Base-by-base conservation (phyloP, 2,329 filamentous ascomycete genomes). In the Ceratocystis alfenasii region DNA sequence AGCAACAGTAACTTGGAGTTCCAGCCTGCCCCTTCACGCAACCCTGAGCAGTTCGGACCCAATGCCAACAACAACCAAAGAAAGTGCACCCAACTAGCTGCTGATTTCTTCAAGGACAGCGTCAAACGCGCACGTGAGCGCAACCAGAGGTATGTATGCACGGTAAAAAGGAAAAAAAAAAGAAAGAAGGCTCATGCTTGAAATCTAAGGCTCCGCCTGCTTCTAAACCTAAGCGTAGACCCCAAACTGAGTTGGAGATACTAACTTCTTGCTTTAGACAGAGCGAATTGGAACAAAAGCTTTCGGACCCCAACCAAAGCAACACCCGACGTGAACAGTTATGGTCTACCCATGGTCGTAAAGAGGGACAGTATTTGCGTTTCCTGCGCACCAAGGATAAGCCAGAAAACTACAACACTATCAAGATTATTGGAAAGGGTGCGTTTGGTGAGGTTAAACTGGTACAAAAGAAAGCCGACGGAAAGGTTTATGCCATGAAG, bases 341-440 rank as follows among this genome's bases (percentile, higher is more conserved):
- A 72, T 90, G 89, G 79, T 87, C 89, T 69, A 89, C 86, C 69
- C 87, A 91, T 70, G 89, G 91, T 66, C 88, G 89, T 72, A 90
- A 92, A 72, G 93, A 97, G 76, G 90, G 89, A 63, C 89, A 91
- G 72, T 97, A 96, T 76, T 80, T 99, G 69, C 90, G 93, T 48
- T 96, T 97, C 80, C 80, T 97, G 72, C 87, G 93, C 66, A 96
- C 93, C 66, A 93, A 90, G 76, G 92, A 97, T 75, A 88, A 87
- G 76, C 91, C 93, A 10, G 87, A 93, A 71, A 97, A 97, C 78
- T 99, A 97, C 81, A 85, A 86, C 69, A 97, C 93, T 1, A 83
- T 97, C 76, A 97, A 97, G 81, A 93, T 97, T 71, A 99, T 99
- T 71, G 94, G 94, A 73, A 99, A 99, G 81, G 94, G 94, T 76